phyloP scores from a whole-genome alignment of 2,329 filamentous ascomycete genomes.

The Trichothecium roseum region DNA sequence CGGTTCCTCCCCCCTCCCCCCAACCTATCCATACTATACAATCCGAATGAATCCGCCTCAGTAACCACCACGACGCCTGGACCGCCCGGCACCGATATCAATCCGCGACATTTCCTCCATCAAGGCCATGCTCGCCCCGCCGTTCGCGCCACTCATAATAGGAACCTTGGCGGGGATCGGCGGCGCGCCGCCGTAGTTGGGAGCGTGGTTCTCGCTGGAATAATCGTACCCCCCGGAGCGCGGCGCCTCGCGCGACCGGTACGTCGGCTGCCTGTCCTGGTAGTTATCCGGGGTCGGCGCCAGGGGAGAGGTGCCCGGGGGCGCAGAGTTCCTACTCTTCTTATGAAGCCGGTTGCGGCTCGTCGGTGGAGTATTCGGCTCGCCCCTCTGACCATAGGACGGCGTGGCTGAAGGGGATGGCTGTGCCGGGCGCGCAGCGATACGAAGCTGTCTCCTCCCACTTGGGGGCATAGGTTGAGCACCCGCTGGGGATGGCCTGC shows the following conservation, averaged over 20 bases:
- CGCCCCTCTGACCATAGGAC: conserved; percentile 1
- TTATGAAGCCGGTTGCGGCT: conserved; percentile 56
- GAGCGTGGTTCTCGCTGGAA: conserved; percentile 39
- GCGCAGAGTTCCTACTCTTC: conserved; percentile 39
- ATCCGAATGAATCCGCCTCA: conserved; percentile 15
- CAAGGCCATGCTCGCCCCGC: conserved; percentile 42
- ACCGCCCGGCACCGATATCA: conserved; percentile 52
- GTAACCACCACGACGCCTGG: conserved; percentile 38
- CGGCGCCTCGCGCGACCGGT: conserved; percentile 21
- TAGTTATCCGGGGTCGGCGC: conserved; percentile 42
- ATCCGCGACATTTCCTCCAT: conserved; percentile 62
- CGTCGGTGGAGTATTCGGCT: conserved; percentile 19
- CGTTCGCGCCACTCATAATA: conserved; percentile 33
- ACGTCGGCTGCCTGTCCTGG: conserved; percentile 26
- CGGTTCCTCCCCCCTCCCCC: too few species aligned
- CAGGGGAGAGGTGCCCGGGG: conserved; percentile 33
- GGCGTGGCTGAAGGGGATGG: conserved; percentile 12
- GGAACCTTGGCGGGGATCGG: conserved; percentile 60
- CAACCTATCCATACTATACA: too few species aligned
- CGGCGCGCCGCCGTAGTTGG: conserved; percentile 31
- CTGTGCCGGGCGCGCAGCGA: conserved; percentile 39
- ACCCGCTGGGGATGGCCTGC: conserved; percentile 38
- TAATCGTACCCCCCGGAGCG: conserved; percentile 43
- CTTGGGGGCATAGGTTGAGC: conserved; percentile 40
- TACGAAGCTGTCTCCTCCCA: conserved; percentile 41